Evolutionary conservation across 352 stramenopile genomes (phyloP).

Genomic region (Phytophthora quininea): DNA sequence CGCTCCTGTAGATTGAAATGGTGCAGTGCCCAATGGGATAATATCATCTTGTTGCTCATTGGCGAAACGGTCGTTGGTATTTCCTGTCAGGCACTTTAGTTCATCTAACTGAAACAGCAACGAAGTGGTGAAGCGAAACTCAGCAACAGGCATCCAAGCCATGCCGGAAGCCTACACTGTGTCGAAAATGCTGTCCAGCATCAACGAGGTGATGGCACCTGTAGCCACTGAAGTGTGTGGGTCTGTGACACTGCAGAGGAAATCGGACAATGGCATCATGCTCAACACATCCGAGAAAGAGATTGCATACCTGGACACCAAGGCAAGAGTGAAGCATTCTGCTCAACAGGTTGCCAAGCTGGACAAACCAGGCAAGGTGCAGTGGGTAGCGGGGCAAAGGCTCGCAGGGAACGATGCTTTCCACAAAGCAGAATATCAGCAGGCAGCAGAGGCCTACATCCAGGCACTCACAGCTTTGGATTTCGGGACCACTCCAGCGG

Average conservation of each 20-base stretch:
- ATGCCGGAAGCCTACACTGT: constrained; percentile 80
- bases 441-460: constrained; percentile 71
- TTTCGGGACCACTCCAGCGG: constrained; percentile 45
- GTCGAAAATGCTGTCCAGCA: constrained; percentile 84
- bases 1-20: neutral
- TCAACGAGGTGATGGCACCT: constrained; percentile 81
- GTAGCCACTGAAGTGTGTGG: constrained; percentile 50
- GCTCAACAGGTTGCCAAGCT: constrained; percentile 57
- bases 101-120: neutral
- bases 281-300: constrained; percentile 77
- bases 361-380: constrained; percentile 35
- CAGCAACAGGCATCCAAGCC: neutral
- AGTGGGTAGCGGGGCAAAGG: constrained; percentile 57
- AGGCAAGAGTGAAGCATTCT: constrained; percentile 78
- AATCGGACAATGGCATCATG: constrained; percentile 81
- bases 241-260: constrained; percentile 72
- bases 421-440: constrained; percentile 37
- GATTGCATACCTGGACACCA: constrained; percentile 77
- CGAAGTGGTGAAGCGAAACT: neutral
- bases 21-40: neutral
- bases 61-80: neutral
- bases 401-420: constrained; percentile 65
- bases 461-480: constrained; percentile 74
- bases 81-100: neutral
- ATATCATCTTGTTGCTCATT: neutral